These are phyloP conservation scores for Trichophyton equinum DNA, from an alignment of 2,329 filamentous ascomycete genomes.

Conservation along the genomic window DNA sequence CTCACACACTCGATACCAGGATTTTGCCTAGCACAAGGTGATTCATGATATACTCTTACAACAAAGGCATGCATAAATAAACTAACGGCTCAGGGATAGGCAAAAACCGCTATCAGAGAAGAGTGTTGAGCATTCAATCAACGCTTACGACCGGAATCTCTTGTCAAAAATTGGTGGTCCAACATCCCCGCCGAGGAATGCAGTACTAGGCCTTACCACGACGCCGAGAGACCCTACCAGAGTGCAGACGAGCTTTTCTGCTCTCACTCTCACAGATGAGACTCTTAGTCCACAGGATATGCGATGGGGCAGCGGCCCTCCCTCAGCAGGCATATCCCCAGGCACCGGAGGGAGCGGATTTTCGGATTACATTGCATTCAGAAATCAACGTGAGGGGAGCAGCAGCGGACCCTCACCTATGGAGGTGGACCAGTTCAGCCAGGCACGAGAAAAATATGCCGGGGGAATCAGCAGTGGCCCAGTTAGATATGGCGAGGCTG, in stretches of 20 bases:
- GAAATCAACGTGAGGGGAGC: constrained; percentile 35
- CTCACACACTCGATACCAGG: background rate
- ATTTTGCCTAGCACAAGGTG: background rate
- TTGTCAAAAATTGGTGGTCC: constrained; percentile 51
- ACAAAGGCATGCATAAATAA: background rate
- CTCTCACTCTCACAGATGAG: constrained; percentile 11
- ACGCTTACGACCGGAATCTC: constrained; percentile 51
- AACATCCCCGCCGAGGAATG: constrained; percentile 41
- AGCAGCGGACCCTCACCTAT: constrained; percentile 26
- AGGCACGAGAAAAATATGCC: constrained; percentile 19
- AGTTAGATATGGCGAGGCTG: constrained; percentile 33
- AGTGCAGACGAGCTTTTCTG: constrained; percentile 18
- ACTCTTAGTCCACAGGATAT: constrained; percentile 12
- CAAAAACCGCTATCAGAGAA: constrained; percentile 47
- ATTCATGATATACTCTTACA: background rate
- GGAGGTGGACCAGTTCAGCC: constrained; percentile 30
- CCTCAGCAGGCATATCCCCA: constrained; percentile 31
- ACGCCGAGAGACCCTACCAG: constrained; percentile 22
- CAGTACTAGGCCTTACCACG: constrained; percentile 19
- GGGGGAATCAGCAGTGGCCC: constrained; percentile 12
- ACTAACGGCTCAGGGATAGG: constrained; percentile 22
- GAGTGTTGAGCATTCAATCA: constrained; percentile 46
- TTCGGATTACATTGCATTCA: constrained; percentile 31
- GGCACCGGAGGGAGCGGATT: constrained; percentile 27
- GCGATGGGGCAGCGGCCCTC: constrained; percentile 29